phyloP scores from a whole-genome alignment of 1,139 yeast species.

The Suhomyces atakaporum region DNA sequence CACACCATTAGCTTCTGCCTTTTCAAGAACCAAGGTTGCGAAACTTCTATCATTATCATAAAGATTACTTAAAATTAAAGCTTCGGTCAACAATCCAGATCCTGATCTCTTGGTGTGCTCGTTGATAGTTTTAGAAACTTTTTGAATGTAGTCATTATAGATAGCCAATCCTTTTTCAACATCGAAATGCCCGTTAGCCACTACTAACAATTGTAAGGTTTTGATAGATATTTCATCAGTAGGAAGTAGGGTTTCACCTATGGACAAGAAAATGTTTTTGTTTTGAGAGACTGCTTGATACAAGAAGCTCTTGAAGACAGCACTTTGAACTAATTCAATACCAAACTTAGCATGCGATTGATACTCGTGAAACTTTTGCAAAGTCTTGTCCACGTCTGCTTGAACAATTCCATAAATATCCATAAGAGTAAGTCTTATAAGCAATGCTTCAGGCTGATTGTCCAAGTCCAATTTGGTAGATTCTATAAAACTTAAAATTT shows the following conservation, averaged over 20 bases:
- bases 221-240: conserved; percentile 41
- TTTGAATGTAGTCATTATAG: conserved; percentile 52
- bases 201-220: conserved; percentile 46
- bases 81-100: conserved; percentile 53
- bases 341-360: conserved; percentile 40
- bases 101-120: conserved; percentile 39
- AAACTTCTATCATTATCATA: conserved; percentile 59
- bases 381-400: conserved; percentile 29
- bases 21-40: conserved; percentile 61
- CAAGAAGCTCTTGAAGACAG: conserved; percentile 22
- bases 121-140: conserved; percentile 39
- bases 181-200: conserved; percentile 49
- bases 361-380: conserved; percentile 37
- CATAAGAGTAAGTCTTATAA: conserved; percentile 29
- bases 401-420: conserved; percentile 41
- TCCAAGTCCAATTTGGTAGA: conserved; percentile 27
- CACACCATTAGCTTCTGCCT: conserved; percentile 48
- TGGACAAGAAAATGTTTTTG: conserved; percentile 32
- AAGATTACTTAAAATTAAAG: conserved; percentile 52
- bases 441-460: conserved; percentile 27
- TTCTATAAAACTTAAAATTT: conserved; percentile 23
- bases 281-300: conserved; percentile 43
- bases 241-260: conserved; percentile 46
- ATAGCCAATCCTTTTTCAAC: conserved; percentile 48
- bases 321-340: conserved; percentile 34